These are phyloP conservation scores for Harringtonia lauricola DNA, from an alignment of 2,329 filamentous ascomycete genomes.

Conservation along the genomic window DNA sequence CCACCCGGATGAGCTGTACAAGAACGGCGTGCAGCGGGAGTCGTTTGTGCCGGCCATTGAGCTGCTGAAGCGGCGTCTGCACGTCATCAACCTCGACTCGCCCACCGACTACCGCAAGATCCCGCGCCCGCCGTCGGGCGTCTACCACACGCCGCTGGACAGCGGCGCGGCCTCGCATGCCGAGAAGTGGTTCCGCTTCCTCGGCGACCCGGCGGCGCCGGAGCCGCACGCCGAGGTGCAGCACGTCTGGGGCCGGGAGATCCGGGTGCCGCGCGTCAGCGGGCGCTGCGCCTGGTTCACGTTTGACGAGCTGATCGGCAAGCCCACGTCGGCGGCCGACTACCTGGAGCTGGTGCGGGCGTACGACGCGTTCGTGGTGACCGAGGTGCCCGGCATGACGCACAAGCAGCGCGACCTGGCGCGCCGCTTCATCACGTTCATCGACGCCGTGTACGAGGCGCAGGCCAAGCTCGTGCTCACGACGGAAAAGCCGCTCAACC, in stretches of 20 bases:
- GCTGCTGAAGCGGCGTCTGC: slow-evolving; percentile 71
- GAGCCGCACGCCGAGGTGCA: slow-evolving; percentile 68
- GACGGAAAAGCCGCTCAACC: slow-evolving; percentile 69
- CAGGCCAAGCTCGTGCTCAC: slow-evolving; percentile 94
- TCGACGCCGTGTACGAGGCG: slow-evolving; percentile 89
- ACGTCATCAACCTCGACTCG: slow-evolving; percentile 90
- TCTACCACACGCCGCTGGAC: slow-evolving; percentile 86
- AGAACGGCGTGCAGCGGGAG: slow-evolving; percentile 92
- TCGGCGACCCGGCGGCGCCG: slow-evolving; percentile 72
- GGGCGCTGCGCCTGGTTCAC: slow-evolving; percentile 84
- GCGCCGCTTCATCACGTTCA: slow-evolving; percentile 90
- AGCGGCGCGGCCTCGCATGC: slow-evolving; percentile 67
- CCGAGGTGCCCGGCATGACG: slow-evolving; percentile 86
- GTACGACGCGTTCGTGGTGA: slow-evolving; percentile 89
- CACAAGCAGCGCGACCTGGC: slow-evolving; percentile 77
- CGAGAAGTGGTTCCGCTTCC: slow-evolving; percentile 89
- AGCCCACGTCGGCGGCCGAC: slow-evolving; percentile 84
- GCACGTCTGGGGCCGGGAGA: slow-evolving; percentile 84
- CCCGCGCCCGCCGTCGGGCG: slow-evolving; percentile 79
- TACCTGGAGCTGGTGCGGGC: slow-evolving; percentile 84
- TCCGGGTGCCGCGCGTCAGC: slow-evolving; percentile 76
- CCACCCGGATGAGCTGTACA: slow-evolving; percentile 94
- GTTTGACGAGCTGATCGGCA: slow-evolving; percentile 83
- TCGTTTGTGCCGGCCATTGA: slow-evolving; percentile 94
- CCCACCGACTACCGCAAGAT: slow-evolving; percentile 97